These are phyloP conservation scores for Myotisia sp. DNA, from an alignment of 2,329 filamentous ascomycete species.

Conservation along the genomic window DNA sequence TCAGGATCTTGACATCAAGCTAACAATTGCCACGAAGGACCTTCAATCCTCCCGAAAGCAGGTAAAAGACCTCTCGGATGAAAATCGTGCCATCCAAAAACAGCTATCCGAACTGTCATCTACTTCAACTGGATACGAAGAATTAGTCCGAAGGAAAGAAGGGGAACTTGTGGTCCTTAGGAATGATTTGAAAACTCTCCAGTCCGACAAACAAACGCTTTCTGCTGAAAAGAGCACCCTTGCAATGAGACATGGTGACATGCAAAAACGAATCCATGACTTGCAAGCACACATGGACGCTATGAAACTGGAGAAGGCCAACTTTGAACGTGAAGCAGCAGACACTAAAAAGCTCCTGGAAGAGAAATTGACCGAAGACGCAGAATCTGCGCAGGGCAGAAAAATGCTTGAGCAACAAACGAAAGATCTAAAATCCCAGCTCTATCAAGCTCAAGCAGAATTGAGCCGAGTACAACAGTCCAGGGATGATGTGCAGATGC, in stretches of 20 bases:
- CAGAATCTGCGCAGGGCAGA: constrained; percentile 65
- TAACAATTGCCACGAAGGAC: constrained; percentile 65
- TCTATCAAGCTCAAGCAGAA: constrained; percentile 75
- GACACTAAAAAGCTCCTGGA: constrained; percentile 80
- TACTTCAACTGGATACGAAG: constrained; percentile 89
- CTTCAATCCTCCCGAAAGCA: constrained; percentile 58
- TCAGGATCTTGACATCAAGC: constrained; percentile 76
- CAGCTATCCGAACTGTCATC: constrained; percentile 77
- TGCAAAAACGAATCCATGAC: constrained; percentile 61
- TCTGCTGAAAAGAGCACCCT: constrained; percentile 65
- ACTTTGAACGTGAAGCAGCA: constrained; percentile 74
- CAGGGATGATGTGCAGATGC: constrained; percentile 78
- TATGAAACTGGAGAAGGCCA: constrained; percentile 67
- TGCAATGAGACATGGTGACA: constrained; percentile 61
- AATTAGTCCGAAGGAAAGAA: constrained; percentile 83
- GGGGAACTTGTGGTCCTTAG: constrained; percentile 79
- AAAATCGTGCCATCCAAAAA: constrained; percentile 69
- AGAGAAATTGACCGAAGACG: constrained; percentile 78
- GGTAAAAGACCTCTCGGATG: constrained; percentile 60
- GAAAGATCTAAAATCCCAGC: constrained; percentile 68
- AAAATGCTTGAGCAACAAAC: constrained; percentile 78
- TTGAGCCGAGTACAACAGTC: constrained; percentile 85
- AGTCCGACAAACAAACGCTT: constrained; percentile 62
- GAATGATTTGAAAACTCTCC: constrained; percentile 67
- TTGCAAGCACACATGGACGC: constrained; percentile 78